phyloP scores from a whole-genome alignment of 257 asterid genomes.

The Fraxinus excelsior region DNA sequence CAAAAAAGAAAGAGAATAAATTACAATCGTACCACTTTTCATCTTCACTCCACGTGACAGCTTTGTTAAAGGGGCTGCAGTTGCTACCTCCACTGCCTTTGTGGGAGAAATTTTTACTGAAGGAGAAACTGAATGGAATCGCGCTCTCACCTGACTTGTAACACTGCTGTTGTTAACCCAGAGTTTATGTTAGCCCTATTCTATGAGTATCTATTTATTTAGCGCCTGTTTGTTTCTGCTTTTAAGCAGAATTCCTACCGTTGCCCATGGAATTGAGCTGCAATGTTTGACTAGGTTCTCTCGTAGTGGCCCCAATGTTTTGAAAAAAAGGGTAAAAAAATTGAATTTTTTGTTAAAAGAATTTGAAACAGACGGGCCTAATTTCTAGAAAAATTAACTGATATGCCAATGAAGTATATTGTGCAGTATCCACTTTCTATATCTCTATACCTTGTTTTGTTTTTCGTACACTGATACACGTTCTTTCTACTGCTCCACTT shows the following conservation, averaged over 20 bases:
- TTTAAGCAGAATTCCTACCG: no score
- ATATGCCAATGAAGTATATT: neutral
- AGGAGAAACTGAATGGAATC: neutral
- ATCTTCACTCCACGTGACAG: neutral
- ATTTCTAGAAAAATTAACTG: neutral
- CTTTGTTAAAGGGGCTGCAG: neutral
- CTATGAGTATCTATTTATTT: neutral
- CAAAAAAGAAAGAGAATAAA: no score
- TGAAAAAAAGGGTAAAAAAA: no score
- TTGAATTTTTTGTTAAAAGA: no score
- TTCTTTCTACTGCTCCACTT: constrained; percentile 22
- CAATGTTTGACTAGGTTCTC: no score
- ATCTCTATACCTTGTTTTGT: neutral
- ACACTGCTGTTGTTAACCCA: neutral
- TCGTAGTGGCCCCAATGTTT: no score
- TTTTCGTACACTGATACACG: neutral
- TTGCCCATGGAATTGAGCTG: no score
- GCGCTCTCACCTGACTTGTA: neutral
- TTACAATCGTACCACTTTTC: neutral
- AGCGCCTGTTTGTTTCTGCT: no score
- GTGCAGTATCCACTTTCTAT: neutral
- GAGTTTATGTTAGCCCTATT: neutral
- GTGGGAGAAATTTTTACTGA: neutral
- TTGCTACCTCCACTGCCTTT: neutral
- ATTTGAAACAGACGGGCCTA: no score